Evolutionary conservation across 805 yeast genomes (phyloP).

Genomic region (Candida boidinii): DNA sequence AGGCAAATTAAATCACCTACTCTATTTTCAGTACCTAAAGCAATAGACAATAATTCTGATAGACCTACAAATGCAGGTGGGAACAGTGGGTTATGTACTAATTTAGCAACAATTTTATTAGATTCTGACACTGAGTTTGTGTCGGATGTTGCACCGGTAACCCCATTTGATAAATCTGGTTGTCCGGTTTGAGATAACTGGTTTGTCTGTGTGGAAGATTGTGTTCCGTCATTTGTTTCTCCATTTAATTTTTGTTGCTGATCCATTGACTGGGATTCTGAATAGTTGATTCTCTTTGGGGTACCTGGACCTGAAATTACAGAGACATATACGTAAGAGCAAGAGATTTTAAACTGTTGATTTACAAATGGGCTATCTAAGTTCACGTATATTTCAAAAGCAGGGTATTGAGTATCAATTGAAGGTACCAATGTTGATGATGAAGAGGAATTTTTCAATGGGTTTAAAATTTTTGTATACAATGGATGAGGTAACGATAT

Average conservation of each 20-base stretch:
- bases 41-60: conserved; percentile 43
- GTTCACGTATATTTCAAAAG: conserved; percentile 38
- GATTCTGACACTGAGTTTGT: conserved; percentile 19
- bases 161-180: not conserved
- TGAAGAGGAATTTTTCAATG: too few relatives aligned
- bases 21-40: conserved; percentile 41
- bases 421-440: too few relatives aligned
- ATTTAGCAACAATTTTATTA: conserved; percentile 40
- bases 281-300: conserved; percentile 13
- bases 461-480: conserved; percentile 15
- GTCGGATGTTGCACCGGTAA: conserved; percentile 1
- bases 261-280: conserved; percentile 3
- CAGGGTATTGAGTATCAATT: not conserved
- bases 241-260: too few relatives aligned
- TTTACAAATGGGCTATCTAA: conserved; percentile 24
- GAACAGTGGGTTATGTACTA: conserved; percentile 29
- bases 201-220: not conserved
- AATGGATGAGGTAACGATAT: conserved; percentile 45
- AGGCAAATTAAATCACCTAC: conserved; percentile 49
- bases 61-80: conserved; percentile 38
- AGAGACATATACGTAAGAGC: conserved; percentile 43
- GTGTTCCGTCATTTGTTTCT: not conserved
- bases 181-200: too few relatives aligned
- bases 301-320: conserved; percentile 44
- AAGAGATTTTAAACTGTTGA: conserved; percentile 25